Percentiles rank a stretch among this genome's conserved stretches.
Evolutionary conservation across 73 alveolate genomes (phyloP).

Genomic region (Paramecium pentaurelia): DNA sequence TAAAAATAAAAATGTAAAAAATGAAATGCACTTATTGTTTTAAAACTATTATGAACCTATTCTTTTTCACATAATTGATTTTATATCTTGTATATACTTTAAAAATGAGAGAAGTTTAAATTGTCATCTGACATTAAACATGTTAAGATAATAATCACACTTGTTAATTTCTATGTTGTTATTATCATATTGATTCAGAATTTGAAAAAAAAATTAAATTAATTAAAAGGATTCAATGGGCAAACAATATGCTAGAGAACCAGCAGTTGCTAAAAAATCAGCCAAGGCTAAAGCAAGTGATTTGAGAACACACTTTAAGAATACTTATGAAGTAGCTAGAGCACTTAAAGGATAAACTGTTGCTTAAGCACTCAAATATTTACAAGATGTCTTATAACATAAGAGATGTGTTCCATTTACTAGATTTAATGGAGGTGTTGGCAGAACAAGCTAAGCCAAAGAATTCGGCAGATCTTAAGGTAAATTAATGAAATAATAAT

Average conservation of each 20-base stretch:
- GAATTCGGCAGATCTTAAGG: constrained; percentile 83
- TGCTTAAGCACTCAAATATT: constrained; percentile 85
- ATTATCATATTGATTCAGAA: background rate
- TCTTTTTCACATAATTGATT: background rate
- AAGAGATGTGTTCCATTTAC: constrained; percentile 91
- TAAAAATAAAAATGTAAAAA: background rate
- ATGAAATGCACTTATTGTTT: background rate
- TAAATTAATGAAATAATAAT: background rate
- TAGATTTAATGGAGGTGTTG: constrained; percentile 86
- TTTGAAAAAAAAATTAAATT: constrained; percentile 16
- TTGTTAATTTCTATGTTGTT: background rate
- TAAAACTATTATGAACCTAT: background rate
- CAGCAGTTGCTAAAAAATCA: constrained; percentile 81
- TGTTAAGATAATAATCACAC: background rate
- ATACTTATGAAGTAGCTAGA: constrained; percentile 90
- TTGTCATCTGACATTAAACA: background rate
- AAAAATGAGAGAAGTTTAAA: background rate
- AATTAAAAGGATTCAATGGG: constrained; percentile 68
- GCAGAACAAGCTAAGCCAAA: constrained; percentile 93
- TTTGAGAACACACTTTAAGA: constrained; percentile 92
- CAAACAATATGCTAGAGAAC: constrained; percentile 78
- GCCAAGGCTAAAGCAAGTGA: constrained; percentile 88
- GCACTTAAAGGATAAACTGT: constrained; percentile 91
- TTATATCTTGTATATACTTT: background rate
- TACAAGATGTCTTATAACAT: constrained; percentile 92